A percentile compares a stretch with the other conserved stretches of the same genome.
phyloP scores from a whole-genome alignment of 2,329 filamentous ascomycete genomes.

The Triangularia setosa region DNA sequence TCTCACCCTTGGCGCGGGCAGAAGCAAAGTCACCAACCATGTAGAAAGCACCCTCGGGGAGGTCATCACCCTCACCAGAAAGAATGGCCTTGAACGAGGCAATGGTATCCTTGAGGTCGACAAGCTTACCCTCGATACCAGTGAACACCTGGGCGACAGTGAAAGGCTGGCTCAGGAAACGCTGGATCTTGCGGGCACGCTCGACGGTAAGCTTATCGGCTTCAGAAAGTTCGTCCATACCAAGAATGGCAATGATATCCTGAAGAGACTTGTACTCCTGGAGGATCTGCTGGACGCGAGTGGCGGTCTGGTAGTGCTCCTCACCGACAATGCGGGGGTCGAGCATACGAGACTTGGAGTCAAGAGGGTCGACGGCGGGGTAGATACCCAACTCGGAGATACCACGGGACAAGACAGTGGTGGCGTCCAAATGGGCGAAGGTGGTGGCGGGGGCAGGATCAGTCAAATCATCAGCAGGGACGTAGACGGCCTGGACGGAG shows the following conservation, averaged over 20 bases:
- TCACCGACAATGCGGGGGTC: slow-evolving; percentile 98
- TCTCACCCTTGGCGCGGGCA: slow-evolving; percentile 95
- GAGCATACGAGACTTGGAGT: slow-evolving; percentile 99
- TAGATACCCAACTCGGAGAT: slow-evolving; percentile 99
- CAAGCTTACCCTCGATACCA: slow-evolving; percentile 91
- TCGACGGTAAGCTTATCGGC: slow-evolving; percentile 99
- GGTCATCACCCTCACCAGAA: slow-evolving; percentile 87
- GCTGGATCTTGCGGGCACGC: slow-evolving; percentile 99
- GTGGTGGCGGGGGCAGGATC: slow-evolving; percentile 98
- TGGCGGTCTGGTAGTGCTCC: slow-evolving; percentile 94
- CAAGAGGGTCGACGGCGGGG: slow-evolving; percentile 98
- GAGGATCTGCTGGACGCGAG: slow-evolving; percentile 96
- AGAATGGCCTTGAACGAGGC: slow-evolving; percentile 96
- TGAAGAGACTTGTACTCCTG: slow-evolving; percentile 99
- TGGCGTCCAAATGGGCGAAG: slow-evolving; percentile 99
- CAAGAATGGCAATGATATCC: slow-evolving; percentile 99
- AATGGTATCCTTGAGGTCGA: slow-evolving; percentile 99
- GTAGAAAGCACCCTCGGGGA: slow-evolving; percentile 93
- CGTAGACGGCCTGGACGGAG: slow-evolving; percentile 99
- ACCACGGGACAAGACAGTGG: slow-evolving; percentile 99
- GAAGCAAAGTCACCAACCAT: slow-evolving; percentile 97
- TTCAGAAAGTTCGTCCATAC: slow-evolving; percentile 99
- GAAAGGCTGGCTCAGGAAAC: slow-evolving; percentile 99
- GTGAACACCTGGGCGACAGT: slow-evolving; percentile 80
- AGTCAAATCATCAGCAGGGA: slow-evolving; percentile 99